Percentiles rank a stretch among this genome's conserved stretches.
phyloP scores from a whole-genome alignment of 225 moss, liverwort and hornwort species.

The Sphagnum contortum region DNA sequence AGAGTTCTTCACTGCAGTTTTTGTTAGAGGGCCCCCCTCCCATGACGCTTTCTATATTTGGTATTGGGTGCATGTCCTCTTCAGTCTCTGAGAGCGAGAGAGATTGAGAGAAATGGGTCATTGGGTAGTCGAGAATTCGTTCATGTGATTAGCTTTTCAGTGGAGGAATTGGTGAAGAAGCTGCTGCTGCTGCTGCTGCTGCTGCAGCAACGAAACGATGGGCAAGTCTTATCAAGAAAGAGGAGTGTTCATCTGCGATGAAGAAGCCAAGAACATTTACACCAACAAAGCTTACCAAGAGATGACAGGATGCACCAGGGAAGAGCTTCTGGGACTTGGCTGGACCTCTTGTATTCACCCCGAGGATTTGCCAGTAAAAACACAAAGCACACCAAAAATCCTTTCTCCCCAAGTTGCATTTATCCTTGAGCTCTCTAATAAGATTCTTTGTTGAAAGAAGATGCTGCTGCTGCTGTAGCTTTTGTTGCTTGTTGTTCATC shows the following conservation, averaged over 20 bases:
- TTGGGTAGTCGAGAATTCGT: too few relatives aligned
- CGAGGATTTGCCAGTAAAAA: conserved; percentile 41
- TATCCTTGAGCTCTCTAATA: background rate
- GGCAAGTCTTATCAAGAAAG: background rate
- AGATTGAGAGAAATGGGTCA: too few relatives aligned
- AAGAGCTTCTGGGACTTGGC: conserved; percentile 44
- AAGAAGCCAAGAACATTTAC: conserved; percentile 41
- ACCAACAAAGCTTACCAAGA: conserved; percentile 42
- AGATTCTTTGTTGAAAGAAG: background rate
- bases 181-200: too few relatives aligned
- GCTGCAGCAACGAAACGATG: too few relatives aligned
- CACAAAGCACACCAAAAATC: background rate
- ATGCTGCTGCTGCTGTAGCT: background rate
- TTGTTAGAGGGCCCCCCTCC: too few relatives aligned
- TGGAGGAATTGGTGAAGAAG: too few relatives aligned
- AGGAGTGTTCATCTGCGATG: conserved; percentile 43
- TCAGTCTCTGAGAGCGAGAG: too few relatives aligned
- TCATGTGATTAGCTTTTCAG: too few relatives aligned
- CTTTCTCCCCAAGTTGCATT: background rate
- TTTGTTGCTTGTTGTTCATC: background rate
- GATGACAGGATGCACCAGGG: conserved; percentile 37
- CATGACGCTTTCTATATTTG: too few relatives aligned
- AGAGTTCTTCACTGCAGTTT: too few relatives aligned
- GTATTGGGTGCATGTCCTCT: too few relatives aligned
- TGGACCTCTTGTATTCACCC: conserved; percentile 60